These are phyloP conservation scores for Thraustotheca clavata DNA, from an alignment of 352 stramenopile species.

Conservation along the genomic window DNA sequence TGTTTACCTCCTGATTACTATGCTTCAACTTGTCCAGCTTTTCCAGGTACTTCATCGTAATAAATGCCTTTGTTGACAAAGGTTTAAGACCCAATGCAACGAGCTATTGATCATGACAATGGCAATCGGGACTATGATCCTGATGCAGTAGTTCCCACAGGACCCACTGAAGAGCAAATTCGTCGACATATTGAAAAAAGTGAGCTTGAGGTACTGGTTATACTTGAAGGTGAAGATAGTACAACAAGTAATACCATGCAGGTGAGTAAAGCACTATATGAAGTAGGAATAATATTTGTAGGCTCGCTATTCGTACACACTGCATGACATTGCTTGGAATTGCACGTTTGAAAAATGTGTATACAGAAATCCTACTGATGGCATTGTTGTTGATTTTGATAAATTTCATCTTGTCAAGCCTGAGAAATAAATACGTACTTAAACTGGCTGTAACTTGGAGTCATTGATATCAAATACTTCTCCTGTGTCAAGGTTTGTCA, in stretches of 20 bases:
- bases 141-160: background rate
- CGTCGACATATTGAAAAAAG: constrained; percentile 53
- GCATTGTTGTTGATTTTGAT: constrained; percentile 69
- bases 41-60: constrained; percentile 27
- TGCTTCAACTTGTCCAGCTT: constrained; percentile 43
- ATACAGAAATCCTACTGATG: constrained; percentile 45
- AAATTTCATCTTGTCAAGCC: constrained; percentile 41
- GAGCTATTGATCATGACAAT: constrained; percentile 72
- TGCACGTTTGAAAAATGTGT: constrained; percentile 74
- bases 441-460: background rate
- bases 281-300: background rate
- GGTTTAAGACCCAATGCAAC: constrained; percentile 49
- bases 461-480: constrained; percentile 16
- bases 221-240: constrained; percentile 81
- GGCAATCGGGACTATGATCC: constrained; percentile 54
- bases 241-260: constrained; percentile 85
- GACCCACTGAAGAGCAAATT: constrained; percentile 58
- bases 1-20: constrained; percentile 41
- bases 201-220: constrained; percentile 67
- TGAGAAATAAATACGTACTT: background rate
- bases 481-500: constrained; percentile 20
- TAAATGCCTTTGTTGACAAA: background rate
- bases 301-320: constrained; percentile 71
- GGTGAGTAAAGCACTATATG: constrained; percentile 26
- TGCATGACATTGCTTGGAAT: constrained; percentile 74